Base-by-base conservation (phyloP, 2,329 filamentous ascomycete species). In the Boeremia lycopersici region DNA sequence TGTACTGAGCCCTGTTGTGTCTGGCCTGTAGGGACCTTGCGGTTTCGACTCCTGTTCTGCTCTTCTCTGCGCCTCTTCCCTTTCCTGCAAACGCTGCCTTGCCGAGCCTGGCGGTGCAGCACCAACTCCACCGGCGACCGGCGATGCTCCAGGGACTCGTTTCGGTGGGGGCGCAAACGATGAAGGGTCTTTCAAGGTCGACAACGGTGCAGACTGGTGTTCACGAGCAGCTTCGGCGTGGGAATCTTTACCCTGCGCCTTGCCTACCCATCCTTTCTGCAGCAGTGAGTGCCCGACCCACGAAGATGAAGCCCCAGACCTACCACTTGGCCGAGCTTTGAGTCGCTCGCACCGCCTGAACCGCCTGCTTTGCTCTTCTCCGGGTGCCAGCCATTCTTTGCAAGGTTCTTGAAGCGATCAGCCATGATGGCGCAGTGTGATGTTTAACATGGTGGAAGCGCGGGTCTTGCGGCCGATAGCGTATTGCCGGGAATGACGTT, bases 131-230 rank as follows among this genome's bases (percentile, higher is more conserved):
- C 78, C 76, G 10, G 38, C 19, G 9, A 48, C 48, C 23, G 53
- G 48, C 15, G 53, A 44, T 13, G 42, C 38, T 30, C 53, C 53
- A 11, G 53, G 53, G 12, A 79, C 74, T 57, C 69, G 89, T 65
- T 85, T 93, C 0, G 92, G 92, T 25, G 92, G 92, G 23, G 91
- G 90, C 2, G 85, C 91, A 71, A 96, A 96, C 13, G 86, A 84
- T 1, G 84, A 74, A 1, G 91, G 92, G 70, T 96, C 91, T 70
- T 86, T 87, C 28, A 96, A 81, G 3, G 85, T 81, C 8, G 86
- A 81, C 38, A 96, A 77, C 1, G 92, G 91, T 13, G 81, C 80
- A 6, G 84, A 82, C 47, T 82, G 76, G 60, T 86, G 85, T 23
- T 82, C 78, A 26, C 63, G 61, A 26, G 71, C 67, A 30, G 63